Base-by-base conservation (phyloP, 2,329 filamentous ascomycete species). In the Magnaporthiopsis rhizophila region DNA sequence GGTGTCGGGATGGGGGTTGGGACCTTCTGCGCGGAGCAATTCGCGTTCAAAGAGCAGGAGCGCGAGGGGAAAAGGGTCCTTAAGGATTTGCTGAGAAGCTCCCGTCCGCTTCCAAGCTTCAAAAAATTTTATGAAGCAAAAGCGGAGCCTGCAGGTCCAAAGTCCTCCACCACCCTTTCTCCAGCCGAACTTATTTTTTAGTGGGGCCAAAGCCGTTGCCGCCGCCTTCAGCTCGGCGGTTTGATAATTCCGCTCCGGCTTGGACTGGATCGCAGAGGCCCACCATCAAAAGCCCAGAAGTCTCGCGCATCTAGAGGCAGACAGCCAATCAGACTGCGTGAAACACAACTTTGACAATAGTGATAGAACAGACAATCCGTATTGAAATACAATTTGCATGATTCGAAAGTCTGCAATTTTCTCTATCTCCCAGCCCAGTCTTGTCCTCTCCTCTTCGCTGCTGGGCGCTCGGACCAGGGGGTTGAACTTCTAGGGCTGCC, bases 401-500 rank as follows among this genome's bases (percentile, higher is more conserved):
- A 7, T 32, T 30, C 3, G 18, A 58, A 28, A 58, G 13, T 7
- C 57, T 32, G 24, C 7, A 58, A 32, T 58, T 58, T 30, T 58
- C 12, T 28, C 57, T 30, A 26, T 58, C 30, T 58, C 1, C 57
- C 30, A 24, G 15, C 26, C 24, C 18, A 32, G 24, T 1, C 12
- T 58, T 9, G 26, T 21, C 13, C 26, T 6, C 8, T 28, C 18
- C 30, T 18, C 24, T 8, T 0, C n/a, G 3, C 24, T 9, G 5
- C 7, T 58, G n/a, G 26, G 18, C 21, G n/a, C 34, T 57, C 50
- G 56, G 24, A 53, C 30, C 45, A 53, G 24, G 61, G n/a, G 18
- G 18, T 28, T 28, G 18, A 34, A 50, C 58, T 59, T 57, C 62
- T 66, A 66, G 65, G 65, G 65, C 62, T 66, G 61, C 21, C 50